phyloP scores from a whole-genome alignment of 2,329 filamentous ascomycete species.

The Epichloe festucae region DNA sequence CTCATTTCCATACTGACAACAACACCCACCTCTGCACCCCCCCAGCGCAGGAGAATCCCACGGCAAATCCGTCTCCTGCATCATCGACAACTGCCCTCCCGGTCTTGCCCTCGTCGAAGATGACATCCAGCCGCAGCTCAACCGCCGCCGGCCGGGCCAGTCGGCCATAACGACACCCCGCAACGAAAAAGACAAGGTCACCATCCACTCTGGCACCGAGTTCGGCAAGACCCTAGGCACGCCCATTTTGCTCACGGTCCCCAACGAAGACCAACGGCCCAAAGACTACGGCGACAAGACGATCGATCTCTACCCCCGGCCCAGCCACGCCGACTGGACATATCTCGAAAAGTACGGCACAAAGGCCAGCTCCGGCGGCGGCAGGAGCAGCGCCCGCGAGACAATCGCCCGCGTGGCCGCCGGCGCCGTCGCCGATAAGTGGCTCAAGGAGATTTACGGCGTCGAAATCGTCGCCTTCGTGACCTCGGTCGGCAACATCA shows the following conservation, averaged over 20 bases:
- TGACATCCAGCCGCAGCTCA: conserved; percentile 93
- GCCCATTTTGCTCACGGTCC: conserved; percentile 74
- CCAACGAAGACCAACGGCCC: conserved; percentile 86
- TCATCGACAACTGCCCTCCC: conserved; percentile 85
- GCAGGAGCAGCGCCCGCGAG: conserved; percentile 82
- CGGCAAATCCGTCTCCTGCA: conserved; percentile 85
- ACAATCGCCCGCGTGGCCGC: conserved; percentile 89
- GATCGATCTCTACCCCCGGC: conserved; percentile 84
- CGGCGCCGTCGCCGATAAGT: conserved; percentile 88
- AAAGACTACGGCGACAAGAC: conserved; percentile 83
- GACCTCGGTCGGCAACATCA: conserved; percentile 59
- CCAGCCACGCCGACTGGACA: conserved; percentile 90
- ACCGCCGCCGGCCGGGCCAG: conserved; percentile 77
- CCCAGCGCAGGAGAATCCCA: conserved; percentile 52
- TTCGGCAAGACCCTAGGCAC: conserved; percentile 82
- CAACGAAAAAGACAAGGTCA: conserved; percentile 81
- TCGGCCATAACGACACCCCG: conserved; percentile 81
- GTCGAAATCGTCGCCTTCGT: conserved; percentile 89
- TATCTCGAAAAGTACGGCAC: conserved; percentile 96
- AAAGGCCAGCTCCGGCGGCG: conserved; percentile 81
- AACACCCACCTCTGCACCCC: background rate
- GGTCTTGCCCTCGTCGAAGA: conserved; percentile 73
- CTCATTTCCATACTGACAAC: background rate
- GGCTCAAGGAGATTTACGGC: conserved; percentile 65
- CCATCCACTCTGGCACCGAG: conserved; percentile 88